Conservation (phyloP, 768 basidiomycete genomes). For the Amyloporia xantha region DNA sequence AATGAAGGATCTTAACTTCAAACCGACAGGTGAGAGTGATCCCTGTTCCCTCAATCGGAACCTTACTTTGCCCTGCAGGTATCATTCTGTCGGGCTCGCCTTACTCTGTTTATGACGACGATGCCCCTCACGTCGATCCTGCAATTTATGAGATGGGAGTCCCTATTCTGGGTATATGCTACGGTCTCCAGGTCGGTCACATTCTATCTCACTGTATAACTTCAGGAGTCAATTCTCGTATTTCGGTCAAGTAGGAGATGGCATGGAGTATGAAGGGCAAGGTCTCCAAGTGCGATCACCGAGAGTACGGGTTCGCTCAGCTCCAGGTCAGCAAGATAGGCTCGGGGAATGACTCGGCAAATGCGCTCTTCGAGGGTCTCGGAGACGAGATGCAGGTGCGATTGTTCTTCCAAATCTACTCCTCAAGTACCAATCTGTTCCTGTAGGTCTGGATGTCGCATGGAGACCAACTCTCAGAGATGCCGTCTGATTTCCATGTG, state of each 20-base stretch:
- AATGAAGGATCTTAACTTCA: slow-evolving; percentile 82
- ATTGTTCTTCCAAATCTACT: background rate
- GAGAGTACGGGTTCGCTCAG: slow-evolving; percentile 93
- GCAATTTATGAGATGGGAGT: slow-evolving; percentile 82
- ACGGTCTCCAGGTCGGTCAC: slow-evolving; percentile 78
- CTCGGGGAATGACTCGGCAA: slow-evolving; percentile 39
- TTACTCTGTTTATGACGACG: slow-evolving; percentile 93
- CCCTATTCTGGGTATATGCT: slow-evolving; percentile 95
- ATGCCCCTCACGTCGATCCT: slow-evolving; percentile 91
- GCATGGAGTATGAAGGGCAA: slow-evolving; percentile 82
- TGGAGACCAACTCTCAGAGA: slow-evolving; percentile 83
- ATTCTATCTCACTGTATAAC: background rate
- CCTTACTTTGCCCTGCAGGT: slow-evolving; percentile 39
- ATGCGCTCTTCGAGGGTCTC: slow-evolving; percentile 79
- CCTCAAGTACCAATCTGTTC: background rate
- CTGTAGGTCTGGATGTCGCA: slow-evolving; percentile 99
- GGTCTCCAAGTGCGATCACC: slow-evolving; percentile 80
- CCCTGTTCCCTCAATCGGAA: background rate
- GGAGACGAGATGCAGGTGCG: slow-evolving; percentile 84
- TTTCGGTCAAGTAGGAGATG: slow-evolving; percentile 61
- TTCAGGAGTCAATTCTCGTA: background rate
- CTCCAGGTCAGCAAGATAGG: slow-evolving; percentile 66
- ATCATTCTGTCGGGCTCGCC: slow-evolving; percentile 97
- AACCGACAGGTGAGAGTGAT: slow-evolving; percentile 74
- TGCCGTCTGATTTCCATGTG: slow-evolving; percentile 79